A percentile compares a stretch with the other conserved stretches of the same genome.
Evolutionary conservation across 192 early-diverging fungal species (phyloP).

Genomic region (Dissophora ornata): DNA sequence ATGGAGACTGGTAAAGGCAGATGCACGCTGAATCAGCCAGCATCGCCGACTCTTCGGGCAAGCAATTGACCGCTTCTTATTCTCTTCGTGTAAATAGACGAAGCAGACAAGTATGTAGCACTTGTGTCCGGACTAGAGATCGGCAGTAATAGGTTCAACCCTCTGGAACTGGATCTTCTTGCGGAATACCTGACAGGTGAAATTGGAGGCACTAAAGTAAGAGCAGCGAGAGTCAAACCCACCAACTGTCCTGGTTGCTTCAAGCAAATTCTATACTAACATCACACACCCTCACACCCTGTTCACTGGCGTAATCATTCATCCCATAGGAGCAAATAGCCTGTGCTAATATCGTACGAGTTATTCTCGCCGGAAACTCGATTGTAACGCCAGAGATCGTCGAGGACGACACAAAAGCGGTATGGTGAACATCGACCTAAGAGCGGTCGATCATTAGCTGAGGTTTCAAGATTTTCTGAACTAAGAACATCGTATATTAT

Average conservation of each 20-base stretch:
- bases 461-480: no score
- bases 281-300: no score
- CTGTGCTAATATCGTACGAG: conserved; percentile 70
- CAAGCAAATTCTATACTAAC: no score
- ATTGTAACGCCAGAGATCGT: conserved; percentile 57
- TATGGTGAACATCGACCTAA: no score
- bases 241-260: neutral
- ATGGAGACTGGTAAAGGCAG: conserved; percentile 49
- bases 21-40: no score
- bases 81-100: conserved; percentile 14
- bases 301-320: no score
- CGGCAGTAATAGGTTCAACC: conserved; percentile 58
- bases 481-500: no score
- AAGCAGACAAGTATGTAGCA: conserved; percentile 75
- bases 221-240: neutral
- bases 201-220: conserved; percentile 66
- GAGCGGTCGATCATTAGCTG: no score
- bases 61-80: no score
- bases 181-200: conserved; percentile 84
- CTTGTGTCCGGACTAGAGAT: conserved; percentile 85
- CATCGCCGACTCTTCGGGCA: no score
- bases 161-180: conserved; percentile 77
- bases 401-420: conserved; percentile 42
- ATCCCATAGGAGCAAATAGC: conserved; percentile 64
- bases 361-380: conserved; percentile 84